Conservation (phyloP, 2,329 filamentous ascomycete genomes). For the Talaromyces sp. region DNA sequence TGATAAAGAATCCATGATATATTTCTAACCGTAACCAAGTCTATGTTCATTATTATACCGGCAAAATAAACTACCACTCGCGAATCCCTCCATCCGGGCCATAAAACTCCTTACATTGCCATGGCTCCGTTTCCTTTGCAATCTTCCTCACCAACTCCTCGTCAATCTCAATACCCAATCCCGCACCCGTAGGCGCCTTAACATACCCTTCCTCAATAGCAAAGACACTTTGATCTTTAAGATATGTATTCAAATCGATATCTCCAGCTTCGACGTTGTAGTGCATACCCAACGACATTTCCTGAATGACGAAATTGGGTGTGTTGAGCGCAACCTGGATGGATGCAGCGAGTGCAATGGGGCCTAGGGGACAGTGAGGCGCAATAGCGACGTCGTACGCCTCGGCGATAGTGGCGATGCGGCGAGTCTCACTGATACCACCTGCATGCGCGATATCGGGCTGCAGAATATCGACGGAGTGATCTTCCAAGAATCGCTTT, state of each 20-base stretch:
- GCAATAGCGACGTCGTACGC: conserved; percentile 71
- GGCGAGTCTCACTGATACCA: conserved; percentile 67
- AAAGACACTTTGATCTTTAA: conserved; percentile 63
- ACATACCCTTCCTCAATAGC: conserved; percentile 65
- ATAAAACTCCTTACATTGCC: conserved; percentile 64
- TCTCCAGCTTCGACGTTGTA: conserved; percentile 65
- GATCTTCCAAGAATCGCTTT: conserved; percentile 66
- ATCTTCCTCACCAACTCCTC: conserved; percentile 64
- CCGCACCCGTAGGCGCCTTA: conserved; percentile 56
- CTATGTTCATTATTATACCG: neutral
- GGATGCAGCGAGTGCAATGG: conserved; percentile 68
- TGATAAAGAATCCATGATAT: neutral
- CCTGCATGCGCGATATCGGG: conserved; percentile 70
- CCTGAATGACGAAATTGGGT: conserved; percentile 69
- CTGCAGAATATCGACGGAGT: conserved; percentile 68
- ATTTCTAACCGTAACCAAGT: neutral
- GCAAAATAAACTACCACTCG: conserved; percentile 57
- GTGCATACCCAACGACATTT: conserved; percentile 77
- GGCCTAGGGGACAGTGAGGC: conserved; percentile 70
- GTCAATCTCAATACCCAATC: conserved; percentile 68
- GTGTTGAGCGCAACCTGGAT: conserved; percentile 62
- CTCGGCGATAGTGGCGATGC: conserved; percentile 69
- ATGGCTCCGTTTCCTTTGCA: conserved; percentile 58
- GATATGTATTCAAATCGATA: conserved; percentile 64
- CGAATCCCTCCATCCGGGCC: conserved; percentile 64